phyloP scores from a whole-genome alignment of 2,329 filamentous ascomycete species.

The Penicillium frequentans region DNA sequence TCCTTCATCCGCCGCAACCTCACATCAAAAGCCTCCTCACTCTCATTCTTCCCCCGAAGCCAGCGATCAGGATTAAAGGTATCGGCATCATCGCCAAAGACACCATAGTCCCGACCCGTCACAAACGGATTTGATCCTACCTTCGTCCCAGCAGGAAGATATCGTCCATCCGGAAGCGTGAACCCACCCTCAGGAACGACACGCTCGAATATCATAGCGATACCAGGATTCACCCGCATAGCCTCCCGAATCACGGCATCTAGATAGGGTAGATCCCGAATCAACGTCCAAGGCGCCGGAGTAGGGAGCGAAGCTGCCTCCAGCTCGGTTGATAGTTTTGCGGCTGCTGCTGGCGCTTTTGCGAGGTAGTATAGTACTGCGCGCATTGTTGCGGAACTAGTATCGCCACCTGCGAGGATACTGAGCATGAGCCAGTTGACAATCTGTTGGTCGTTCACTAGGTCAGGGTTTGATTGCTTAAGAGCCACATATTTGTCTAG shows the following conservation, averaged over 20 bases:
- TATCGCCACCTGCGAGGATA: conserved; percentile 42
- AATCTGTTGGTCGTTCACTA: conserved; percentile 39
- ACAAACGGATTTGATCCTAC: conserved; percentile 39
- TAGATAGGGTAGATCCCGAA: conserved; percentile 42
- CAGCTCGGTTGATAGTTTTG: conserved; percentile 19
- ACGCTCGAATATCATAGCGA: conserved; percentile 53
- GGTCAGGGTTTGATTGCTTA: conserved; percentile 33
- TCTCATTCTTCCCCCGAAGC: conserved; percentile 40
- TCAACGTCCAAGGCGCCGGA: conserved; percentile 18
- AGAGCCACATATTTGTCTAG: conserved; percentile 46
- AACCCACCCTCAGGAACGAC: conserved; percentile 43
- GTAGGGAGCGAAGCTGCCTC: conserved; percentile 12
- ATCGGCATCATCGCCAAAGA: conserved; percentile 50
- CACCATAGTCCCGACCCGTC: conserved; percentile 37
- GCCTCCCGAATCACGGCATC: conserved; percentile 55
- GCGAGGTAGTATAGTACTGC: conserved; percentile 28
- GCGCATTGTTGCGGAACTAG: conserved; percentile 37
- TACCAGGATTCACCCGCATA: conserved; percentile 50
- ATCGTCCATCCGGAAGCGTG: conserved; percentile 30
- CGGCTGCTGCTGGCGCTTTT: conserved; percentile 14
- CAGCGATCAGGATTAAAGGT: conserved; percentile 51
- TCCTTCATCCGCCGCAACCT: conserved; percentile 42
- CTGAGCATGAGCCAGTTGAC: conserved; percentile 37
- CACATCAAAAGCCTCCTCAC: conserved; percentile 30
- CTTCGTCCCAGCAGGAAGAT: conserved; percentile 36